Evolutionary conservation across 192 early-diverging fungal genomes (phyloP), one percentile per base, ranked within the genome.

Genomic region (Umbelopsis sp.): DNA sequence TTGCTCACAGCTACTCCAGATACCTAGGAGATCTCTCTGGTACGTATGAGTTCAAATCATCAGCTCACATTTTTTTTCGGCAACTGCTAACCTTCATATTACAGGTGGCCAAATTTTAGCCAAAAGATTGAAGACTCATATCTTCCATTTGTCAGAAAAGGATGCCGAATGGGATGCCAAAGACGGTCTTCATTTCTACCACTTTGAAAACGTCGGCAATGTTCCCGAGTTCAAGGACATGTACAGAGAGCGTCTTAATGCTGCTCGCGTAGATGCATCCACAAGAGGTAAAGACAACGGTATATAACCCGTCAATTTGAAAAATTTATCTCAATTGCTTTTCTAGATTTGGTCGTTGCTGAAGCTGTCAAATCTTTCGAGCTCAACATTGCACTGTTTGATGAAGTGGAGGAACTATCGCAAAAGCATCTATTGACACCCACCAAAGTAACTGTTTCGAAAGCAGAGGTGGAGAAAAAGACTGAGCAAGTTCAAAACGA

Each of bases 11-110:
- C 46, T 87, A 87, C 25, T 70, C 83, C 21, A 82, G 86, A 21
- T 87, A 87, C 68, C 65, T 87, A 1, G 86, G 86, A 35, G 86
- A 88, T 72, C 73, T 88, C 46, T 81, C 78, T 8, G 76, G 72
- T 74, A 61, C 27, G 53, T 10, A 68, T 6, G 47, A 7, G n/a
- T 49, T 15, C 22, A 55, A 15, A 23, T 46, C 8, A 12, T 0
- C 27, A 33, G 5, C 41, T 8, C 55, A 64, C 45, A 11, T 46
- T 18, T 45, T 30, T 41, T 15, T 25, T 16, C 53, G 2, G 30
- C 6, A 30, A 30, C 30, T 49, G 48, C 18, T 66, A 51, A 52
- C 23, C 33, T 53, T n/a, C 3, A 10, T 23, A 9, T 27, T 47
- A 22, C 20, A 74, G 85, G 86, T 51, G 86, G 86, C 18, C 84